These are phyloP conservation scores for Fennellomyces sp. DNA, from an alignment of 371 early-diverging fungal species.

Conservation along the genomic window DNA sequence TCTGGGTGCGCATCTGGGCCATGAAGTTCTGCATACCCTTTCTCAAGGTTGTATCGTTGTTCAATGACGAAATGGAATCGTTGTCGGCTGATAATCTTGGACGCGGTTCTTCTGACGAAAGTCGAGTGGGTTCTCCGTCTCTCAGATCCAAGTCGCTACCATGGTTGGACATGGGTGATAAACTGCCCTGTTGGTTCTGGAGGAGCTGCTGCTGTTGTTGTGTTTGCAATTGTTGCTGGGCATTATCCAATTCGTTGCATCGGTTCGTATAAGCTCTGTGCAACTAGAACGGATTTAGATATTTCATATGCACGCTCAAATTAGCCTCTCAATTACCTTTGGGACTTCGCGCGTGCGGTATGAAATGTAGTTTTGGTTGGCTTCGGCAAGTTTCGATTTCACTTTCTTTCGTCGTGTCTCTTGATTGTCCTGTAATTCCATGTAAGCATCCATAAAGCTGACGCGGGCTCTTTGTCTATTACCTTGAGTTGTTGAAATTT, in stretches of 20 bases:
- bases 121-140: conserved; percentile 7
- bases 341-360: conserved; percentile 42
- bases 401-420: conserved; percentile 40
- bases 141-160: conserved; percentile 4
- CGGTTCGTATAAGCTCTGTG: conserved; percentile 46
- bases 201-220: conserved; percentile 15
- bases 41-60: conserved; percentile 21
- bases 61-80: conserved; percentile 26
- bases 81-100: conserved; percentile 38
- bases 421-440: conserved; percentile 28
- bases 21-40: conserved; percentile 52
- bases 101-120: conserved; percentile 34
- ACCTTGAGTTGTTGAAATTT: conserved; percentile 17
- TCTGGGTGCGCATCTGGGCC: conserved; percentile 43
- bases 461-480: background rate
- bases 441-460: background rate
- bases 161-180: conserved; percentile 19
- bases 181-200: conserved; percentile 14
- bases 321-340: conserved; percentile 25
- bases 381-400: conserved; percentile 33
- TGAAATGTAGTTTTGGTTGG: conserved; percentile 34
- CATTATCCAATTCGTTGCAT: conserved; percentile 37
- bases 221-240: conserved; percentile 33
- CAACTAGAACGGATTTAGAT: conserved; percentile 26
- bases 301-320: background rate